Conservation (phyloP, 495 filamentous ascomycete species). For the Sphaerosporella brunnea region DNA sequence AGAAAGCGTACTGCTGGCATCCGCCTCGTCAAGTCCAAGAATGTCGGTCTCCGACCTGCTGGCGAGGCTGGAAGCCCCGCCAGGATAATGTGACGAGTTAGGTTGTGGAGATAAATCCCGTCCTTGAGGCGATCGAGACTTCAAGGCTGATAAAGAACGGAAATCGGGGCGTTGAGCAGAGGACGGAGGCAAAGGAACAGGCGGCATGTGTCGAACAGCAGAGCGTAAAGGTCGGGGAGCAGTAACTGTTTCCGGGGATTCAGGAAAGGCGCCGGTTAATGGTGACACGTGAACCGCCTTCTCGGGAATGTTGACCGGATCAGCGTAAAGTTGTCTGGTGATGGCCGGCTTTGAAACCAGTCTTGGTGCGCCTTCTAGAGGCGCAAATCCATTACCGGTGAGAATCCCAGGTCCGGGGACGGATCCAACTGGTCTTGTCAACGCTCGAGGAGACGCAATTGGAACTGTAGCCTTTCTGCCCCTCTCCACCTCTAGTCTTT, state of each 20-base stretch:
- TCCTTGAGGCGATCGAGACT: too few species aligned
- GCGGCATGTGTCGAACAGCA: neutral
- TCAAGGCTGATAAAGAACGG: neutral
- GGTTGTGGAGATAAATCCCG: neutral
- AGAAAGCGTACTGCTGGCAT: neutral
- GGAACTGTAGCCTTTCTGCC: conserved; percentile 1
- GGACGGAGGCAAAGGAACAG: neutral
- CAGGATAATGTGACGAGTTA: neutral
- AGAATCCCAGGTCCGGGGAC: neutral
- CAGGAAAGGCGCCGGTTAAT: conserved; percentile 2
- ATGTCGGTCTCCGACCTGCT: neutral
- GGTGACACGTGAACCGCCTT: neutral
- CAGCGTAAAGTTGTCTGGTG: neutral
- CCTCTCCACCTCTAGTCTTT: conserved; percentile 4
- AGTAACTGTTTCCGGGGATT: neutral
- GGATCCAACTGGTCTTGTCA: neutral
- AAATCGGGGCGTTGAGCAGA: neutral
- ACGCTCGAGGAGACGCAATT: neutral
- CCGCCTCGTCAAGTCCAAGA: neutral
- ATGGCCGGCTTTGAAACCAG: neutral
- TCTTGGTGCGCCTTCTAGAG: neutral
- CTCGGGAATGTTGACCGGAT: neutral
- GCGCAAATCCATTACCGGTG: neutral
- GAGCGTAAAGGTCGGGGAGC: neutral
- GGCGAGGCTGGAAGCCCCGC: neutral